Evolutionary conservation across 2,329 filamentous ascomycete genomes (phyloP), one percentile per base, ranked within the genome.

Genomic region (Fusarium sp.): DNA sequence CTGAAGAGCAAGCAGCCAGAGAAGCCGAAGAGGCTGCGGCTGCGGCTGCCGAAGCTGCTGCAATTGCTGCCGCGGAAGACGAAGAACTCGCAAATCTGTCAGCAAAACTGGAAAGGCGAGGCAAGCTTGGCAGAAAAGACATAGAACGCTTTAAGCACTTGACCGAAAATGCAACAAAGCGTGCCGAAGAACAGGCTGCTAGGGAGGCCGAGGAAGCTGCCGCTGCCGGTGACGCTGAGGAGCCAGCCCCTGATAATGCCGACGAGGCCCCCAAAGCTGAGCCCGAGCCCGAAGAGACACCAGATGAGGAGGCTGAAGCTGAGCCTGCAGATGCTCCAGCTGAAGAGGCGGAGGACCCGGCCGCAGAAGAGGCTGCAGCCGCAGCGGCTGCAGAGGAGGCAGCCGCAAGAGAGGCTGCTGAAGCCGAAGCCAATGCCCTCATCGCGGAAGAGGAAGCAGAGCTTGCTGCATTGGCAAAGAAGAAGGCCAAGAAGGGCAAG

Each of bases 381-480:
- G 70, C 68, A 43, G 61, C 61, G 33, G 61, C 61, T 3, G 78
- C 79, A 50, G 73, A 71, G 27, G 77, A 78, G 11, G 73, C 75
- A 39, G 65, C 48, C 7, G 70, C 71, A 43, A 76, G 72, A 27
- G 72, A 68, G 3, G 77, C 75, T 11, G 69, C 65, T 39, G 69
- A 74, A 31, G 68, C 70, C 48, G 70, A 71, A 54, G 61, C 61
- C 2, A 68, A 65, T 13, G 75, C 72, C 7, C 66, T 71, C 11
- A n/a, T 52, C 20, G 68, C 68, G 14, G 77, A 70, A 66, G 77
- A 82, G 58, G 79, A 80, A 60, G 75, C 77, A 24, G 82, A 85
- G 48, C 77, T 84, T 18, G 81, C 78, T n/a, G 77, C 78, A 1
- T 76, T 86, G 6, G 84, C 83, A 43, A 82, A 83, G 37, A 88